Evolutionary conservation across 306 rosid genomes (phyloP), one percentile per base, ranked within the genome.

Genomic region (Prosopis cineraria): DNA sequence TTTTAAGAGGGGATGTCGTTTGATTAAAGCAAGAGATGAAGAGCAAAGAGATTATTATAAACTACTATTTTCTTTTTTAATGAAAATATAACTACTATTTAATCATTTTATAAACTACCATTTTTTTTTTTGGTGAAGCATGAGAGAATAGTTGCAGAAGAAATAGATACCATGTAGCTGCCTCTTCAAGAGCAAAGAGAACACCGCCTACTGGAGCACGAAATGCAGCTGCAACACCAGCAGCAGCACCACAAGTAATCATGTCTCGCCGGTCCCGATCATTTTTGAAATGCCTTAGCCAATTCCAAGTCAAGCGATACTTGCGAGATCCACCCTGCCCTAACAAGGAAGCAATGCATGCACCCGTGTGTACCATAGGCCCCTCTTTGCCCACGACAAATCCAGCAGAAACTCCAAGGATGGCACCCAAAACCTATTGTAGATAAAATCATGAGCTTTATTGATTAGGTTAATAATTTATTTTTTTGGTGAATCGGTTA

Each of bases 141-240:
- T 33, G 40, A 71, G 76, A 45, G 75, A 39, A 2, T 52, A 29
- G 17, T 55, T 64, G 73, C 31, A 73, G 67, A 70, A 83, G 78
- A 75, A 79, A 82, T 75, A 79, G 79, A 80, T 78, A 93, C 98
- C 98, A 93, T 72, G 98, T 88, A 93, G 98, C 98, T 37, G 93
- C 98, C 78, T 93, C 98, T 89, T 93, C 97, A 53, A 93, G 93
- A 63, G 97, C 94, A 81, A 93, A 93, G 70, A 93, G 98, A 73
- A 93, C 97, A 25, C 98, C 98, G 30, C 98, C 98, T 37, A 93
- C 97, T 31, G 98, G 97, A 48, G 97, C 95, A 68, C 98, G 93
- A 83, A 93, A 90, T 68, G 98, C 98, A 55, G 97, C 93, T 27
- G 98, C 98, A 59, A 93, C 98, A 55, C 98, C 98, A 70, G 97